Evolutionary conservation across 2,329 filamentous ascomycete genomes (phyloP), one percentile per base, ranked within the genome.

Genomic region (Talaromyces islandicus): DNA sequence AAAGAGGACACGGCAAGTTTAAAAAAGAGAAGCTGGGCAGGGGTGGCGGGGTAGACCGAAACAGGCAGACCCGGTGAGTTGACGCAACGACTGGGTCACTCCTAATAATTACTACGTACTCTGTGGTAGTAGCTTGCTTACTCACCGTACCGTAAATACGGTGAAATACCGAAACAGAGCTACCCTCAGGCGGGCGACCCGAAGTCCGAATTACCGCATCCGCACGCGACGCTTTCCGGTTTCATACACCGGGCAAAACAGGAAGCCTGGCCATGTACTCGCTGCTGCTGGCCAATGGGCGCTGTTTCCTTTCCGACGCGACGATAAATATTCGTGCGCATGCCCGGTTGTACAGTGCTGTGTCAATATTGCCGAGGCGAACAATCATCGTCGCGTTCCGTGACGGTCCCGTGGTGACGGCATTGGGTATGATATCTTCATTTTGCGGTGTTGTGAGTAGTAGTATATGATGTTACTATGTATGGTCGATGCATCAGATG

Each of bases 211-310:
- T 29, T 25, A 19, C 58, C 41, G 19, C 38, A 56, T 58, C 32
- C 60, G 57, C 62, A 66, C 63, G 56, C 67, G 62, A 64, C 64
- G 64, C 66, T 65, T 73, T 73, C 73, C 72, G 71, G 72, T 75
- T 74, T 75, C 71, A 73, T 70, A 71, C 71, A 75, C 73, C 74
- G 73, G 73, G 71, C 69, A 73, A 76, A 74, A 69, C 73, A 75
- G 73, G 73, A 61, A 74, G 68, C 66, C 54, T 66, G 67, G 73
- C 71, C 68, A 70, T 72, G 70, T 73, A 53, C 55, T 63, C 61
- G 62, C 64, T 67, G 66, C 70, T 69, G 67, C 64, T 62, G 53
- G 55, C 72, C 71, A 73, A 74, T 73, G 5, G 58, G 38, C 35
- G 3, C 3, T 3, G 19, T 11, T 11, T 7, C 19, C 19, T 24